These are phyloP conservation scores for Lotus japonicus DNA, from an alignment of 306 rosid genomes.

Conservation along the genomic window DNA sequence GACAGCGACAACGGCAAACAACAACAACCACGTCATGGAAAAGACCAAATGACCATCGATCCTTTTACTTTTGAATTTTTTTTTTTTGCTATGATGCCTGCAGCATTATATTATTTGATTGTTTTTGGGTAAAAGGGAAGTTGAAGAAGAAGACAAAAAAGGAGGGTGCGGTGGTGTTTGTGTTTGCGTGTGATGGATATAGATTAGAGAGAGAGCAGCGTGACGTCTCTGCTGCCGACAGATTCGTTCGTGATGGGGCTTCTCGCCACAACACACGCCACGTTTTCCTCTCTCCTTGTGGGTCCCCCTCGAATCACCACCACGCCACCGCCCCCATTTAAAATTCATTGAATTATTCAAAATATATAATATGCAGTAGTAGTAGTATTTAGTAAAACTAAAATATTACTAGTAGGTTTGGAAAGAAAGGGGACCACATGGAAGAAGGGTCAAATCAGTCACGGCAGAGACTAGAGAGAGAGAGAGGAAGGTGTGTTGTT, in stretches of 20 bases:
- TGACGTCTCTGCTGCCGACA: constrained; percentile 52
- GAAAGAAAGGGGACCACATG: constrained; percentile 12
- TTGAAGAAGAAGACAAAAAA: background rate
- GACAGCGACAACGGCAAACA: too few species aligned
- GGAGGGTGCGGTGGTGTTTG: background rate
- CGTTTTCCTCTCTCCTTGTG: background rate
- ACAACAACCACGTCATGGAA: background rate
- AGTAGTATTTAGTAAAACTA: background rate
- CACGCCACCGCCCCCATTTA: constrained; percentile 2
- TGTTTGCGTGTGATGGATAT: too few species aligned
- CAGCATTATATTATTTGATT: too few species aligned
- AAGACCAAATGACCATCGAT: background rate
- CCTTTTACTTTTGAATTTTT: background rate
- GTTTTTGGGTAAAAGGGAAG: background rate
- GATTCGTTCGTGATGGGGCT: constrained; percentile 27
- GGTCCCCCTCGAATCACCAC: background rate
- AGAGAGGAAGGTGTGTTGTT: too few species aligned
- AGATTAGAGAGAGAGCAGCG: constrained; percentile 30
- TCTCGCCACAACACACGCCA: constrained; percentile 17
- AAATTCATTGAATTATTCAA: too few species aligned
- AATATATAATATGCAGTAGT: too few species aligned
- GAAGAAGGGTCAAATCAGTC: constrained; percentile 24
- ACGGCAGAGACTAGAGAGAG: too few species aligned
- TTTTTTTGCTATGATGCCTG: too few species aligned
- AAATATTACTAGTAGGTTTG: background rate